Evolutionary conservation across 306 rosid genomes (phyloP), one percentile per base, ranked within the genome.

Genomic region (Pueraria montana): DNA sequence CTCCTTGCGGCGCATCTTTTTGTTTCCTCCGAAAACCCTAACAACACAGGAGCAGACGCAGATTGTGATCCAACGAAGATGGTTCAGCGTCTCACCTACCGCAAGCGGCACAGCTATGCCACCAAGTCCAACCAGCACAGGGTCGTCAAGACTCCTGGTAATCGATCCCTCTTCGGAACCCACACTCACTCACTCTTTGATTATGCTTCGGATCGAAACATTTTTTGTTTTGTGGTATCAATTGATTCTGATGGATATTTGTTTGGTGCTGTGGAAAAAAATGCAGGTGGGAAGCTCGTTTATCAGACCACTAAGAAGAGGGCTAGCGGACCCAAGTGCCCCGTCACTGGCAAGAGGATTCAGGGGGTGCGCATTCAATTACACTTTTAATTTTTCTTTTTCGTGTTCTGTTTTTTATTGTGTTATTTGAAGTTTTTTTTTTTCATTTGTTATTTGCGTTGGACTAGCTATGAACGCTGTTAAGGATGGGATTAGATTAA

Each of bases 61-160:
- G 69, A 68, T 23, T 17, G 26, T 38, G 69, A 63, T 69, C 17
- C 23, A 42, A 79, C 58, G 52, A 87, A 84, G 50, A 92, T 92
- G 96, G 96, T 92, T 75, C 96, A 92, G 88, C 96, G 96, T 79
- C 94, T 92, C 62, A 89, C 91, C 2, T 92, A 90, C 6, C 91
- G 96, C 45, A 72, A 82, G 82, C 86, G 96, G 17, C 96, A 90
- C 59, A 92, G 96, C 89, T 92, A 92, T 62, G 94, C 96, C 46
- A 92, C 96, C 65, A 92, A 92, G 52, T 92, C 96, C 77, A 92
- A 92, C 58, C 94, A 92, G 5, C 94, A 92, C 80, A 79, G 96
- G 80, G 87, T 92, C 40, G 94, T 92, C 42, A 92, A 92, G 76
- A 92, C 96, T 78, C 94, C 96, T 8, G 96, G 96, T 92, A 82